These are phyloP conservation scores for Cryptosporidium sp. DNA, from an alignment of 169 alveolate genomes.

Conservation along the genomic window DNA sequence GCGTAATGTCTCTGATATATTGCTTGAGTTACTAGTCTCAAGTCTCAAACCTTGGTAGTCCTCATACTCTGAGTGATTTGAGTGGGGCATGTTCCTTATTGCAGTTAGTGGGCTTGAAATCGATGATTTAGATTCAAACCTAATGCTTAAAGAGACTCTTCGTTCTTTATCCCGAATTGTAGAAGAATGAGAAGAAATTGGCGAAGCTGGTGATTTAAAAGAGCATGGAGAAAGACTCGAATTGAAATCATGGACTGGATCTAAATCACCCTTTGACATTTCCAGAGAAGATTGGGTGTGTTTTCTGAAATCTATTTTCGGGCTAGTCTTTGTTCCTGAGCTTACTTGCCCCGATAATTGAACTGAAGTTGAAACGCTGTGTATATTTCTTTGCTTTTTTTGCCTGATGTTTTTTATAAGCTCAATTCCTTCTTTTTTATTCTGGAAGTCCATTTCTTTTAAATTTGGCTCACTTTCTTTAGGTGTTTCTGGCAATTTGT, in stretches of 20 bases:
- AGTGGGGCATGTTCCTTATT: neutral
- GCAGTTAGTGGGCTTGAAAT: neutral
- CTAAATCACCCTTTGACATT: constrained; percentile 5
- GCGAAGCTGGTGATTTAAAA: neutral
- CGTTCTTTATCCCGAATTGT: neutral
- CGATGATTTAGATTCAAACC: neutral
- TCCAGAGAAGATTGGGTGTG: neutral
- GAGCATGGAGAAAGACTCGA: constrained; percentile 17
- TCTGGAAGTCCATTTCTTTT: neutral
- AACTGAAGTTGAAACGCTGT: neutral
- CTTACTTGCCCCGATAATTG: neutral
- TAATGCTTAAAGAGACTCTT: neutral
- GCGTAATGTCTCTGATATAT: neutral
- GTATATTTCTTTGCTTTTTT: neutral
- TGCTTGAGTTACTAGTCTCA: neutral
- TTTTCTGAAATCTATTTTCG: neutral
- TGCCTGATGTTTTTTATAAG: neutral
- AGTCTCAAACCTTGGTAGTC: neutral
- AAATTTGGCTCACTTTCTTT: neutral
- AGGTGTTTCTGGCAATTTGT: neutral
- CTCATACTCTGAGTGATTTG: neutral
- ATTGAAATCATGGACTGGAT: neutral
- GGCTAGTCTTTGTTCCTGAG: neutral
- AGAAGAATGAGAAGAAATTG: neutral
- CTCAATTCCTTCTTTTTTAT: neutral